These are phyloP conservation scores for Eucalyptus erythrocorys DNA, from an alignment of 345 rosid species.

Conservation along the genomic window DNA sequence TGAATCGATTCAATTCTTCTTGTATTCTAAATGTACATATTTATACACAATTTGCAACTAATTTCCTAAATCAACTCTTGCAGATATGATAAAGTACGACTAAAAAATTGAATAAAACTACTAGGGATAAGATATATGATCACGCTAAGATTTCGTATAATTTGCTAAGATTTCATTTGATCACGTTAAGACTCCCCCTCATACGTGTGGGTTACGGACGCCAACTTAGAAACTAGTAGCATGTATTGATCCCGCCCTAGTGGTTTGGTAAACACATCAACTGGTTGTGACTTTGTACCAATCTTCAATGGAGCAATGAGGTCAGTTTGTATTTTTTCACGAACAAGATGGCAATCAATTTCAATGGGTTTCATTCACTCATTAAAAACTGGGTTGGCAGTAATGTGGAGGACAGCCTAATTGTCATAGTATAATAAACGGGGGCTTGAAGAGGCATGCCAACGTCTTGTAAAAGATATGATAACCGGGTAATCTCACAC, in stretches of 20 bases:
- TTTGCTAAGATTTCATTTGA: not conserved
- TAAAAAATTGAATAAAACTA: not conserved
- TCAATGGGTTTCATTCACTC: not conserved
- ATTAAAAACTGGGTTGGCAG: no score
- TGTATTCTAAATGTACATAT: not conserved
- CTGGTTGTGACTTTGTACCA: not conserved
- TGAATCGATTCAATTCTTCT: not conserved
- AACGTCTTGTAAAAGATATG: not conserved
- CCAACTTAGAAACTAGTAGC: not conserved
- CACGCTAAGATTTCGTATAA: not conserved
- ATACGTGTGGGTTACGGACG: not conserved
- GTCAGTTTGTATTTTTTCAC: not conserved
- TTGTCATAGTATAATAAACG: not conserved
- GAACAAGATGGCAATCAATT: not conserved
- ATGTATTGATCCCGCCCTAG: not conserved
- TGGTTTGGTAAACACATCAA: not conserved
- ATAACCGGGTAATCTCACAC: not conserved
- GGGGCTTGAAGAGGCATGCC: not conserved
- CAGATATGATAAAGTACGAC: not conserved
- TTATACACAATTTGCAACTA: not conserved
- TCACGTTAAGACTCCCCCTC: not conserved
- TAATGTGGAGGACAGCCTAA: no score
- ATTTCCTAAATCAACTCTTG: not conserved
- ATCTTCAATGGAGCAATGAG: not conserved
- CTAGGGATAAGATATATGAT: not conserved